A percentile compares a stretch with the other conserved stretches of the same genome.
Conservation (phyloP, 2,329 filamentous ascomycete species). For the Orbilia javanica region DNA sequence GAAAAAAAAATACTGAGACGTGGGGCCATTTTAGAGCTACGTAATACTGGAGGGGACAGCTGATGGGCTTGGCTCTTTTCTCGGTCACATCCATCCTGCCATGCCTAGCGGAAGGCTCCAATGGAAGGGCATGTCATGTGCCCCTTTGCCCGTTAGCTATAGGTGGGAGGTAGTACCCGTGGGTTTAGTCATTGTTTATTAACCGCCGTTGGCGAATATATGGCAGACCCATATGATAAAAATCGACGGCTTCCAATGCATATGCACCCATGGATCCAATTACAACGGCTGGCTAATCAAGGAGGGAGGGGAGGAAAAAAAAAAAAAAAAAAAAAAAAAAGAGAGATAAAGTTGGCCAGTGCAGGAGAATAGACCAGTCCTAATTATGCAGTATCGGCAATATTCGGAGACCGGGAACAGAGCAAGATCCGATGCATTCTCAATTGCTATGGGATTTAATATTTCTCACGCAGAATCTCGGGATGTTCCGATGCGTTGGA, state of each 20-base stretch:
- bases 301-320: too few relatives aligned
- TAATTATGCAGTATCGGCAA: not conserved
- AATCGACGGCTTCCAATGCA: too few relatives aligned
- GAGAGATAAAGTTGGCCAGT: too few relatives aligned
- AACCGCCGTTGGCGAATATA: not conserved
- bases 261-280: not conserved
- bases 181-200: not conserved
- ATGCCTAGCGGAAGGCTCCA: not conserved
- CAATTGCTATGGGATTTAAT: not conserved
- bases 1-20: constrained; percentile 2
- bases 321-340: too few relatives aligned
- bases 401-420: not conserved
- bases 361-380: not conserved
- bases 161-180: not conserved
- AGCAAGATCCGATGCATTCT: not conserved
- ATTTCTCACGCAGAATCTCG: not conserved
- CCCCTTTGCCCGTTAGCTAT: not conserved
- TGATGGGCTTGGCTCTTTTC: not conserved
- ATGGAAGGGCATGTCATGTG: not conserved
- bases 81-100: not conserved
- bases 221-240: too few relatives aligned
- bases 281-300: not conserved
- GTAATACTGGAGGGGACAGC: not conserved
- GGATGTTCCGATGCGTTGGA: constrained; percentile 1
- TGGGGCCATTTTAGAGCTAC: constrained; percentile 17